Evolutionary conservation across 768 basidiomycete species (phyloP).

Genomic region (Naganishia vaughanmartiniae): DNA sequence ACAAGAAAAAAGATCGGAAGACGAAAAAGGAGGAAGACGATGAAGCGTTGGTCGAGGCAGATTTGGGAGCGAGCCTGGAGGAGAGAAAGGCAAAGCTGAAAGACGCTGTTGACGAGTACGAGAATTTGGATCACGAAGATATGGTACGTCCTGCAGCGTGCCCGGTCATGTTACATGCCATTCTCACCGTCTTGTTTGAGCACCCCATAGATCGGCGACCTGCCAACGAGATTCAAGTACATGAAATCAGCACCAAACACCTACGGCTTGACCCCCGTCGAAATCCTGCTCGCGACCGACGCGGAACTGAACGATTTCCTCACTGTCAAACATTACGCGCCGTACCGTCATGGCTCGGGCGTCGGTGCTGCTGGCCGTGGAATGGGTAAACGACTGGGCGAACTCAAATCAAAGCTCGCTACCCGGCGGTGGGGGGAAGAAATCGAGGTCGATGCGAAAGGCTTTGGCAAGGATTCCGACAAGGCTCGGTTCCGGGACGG

Average conservation of each 20-base stretch:
- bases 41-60: slow-evolving; percentile 53
- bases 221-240: slow-evolving; percentile 93
- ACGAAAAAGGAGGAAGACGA: slow-evolving; percentile 43
- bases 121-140: slow-evolving; percentile 90
- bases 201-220: slow-evolving; percentile 68
- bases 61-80: slow-evolving; percentile 63
- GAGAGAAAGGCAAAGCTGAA: slow-evolving; percentile 79
- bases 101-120: slow-evolving; percentile 86
- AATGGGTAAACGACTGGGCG: slow-evolving; percentile 65
- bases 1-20: slow-evolving; percentile 38
- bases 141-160: slow-evolving; percentile 62
- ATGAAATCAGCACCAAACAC: slow-evolving; percentile 60
- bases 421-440: slow-evolving; percentile 53
- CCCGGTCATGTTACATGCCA: not conserved
- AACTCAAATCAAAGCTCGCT: slow-evolving; percentile 66
- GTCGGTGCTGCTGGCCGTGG: slow-evolving; percentile 47
- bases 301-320: slow-evolving; percentile 88
- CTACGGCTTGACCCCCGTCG: slow-evolving; percentile 73
- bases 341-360: slow-evolving; percentile 67
- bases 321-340: slow-evolving; percentile 83
- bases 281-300: slow-evolving; percentile 88
- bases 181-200: not conserved
- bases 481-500: slow-evolving; percentile 29
- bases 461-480: slow-evolving; percentile 11
- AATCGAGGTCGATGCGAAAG: slow-evolving; percentile 32